Evolutionary conservation across 1,284 basidiomycete genomes (phyloP), one percentile per base, ranked within the genome.

Genomic region (Coriolopsis trogii): DNA sequence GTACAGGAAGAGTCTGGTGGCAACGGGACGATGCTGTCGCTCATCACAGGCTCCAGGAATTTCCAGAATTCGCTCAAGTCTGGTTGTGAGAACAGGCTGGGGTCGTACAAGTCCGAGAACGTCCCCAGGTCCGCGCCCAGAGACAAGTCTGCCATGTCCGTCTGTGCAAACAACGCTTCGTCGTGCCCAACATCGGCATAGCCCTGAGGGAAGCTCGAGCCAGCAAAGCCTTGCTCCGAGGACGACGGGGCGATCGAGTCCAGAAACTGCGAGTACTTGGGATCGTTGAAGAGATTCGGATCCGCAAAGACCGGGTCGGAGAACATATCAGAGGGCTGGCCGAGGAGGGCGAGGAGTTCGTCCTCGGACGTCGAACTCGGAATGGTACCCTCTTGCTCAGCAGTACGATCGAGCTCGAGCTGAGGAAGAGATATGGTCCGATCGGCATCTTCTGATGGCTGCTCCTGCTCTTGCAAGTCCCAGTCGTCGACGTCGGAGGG

Each of bases 401-500:
- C n/a, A 15, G 40, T 21, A 3, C 29, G 37, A 18, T 46, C 20
- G 39, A 55, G 16, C 39, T 58, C 53, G 33, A 59, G 53, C 38
- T 53, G 51, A 7, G 44, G 41, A 13, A 59, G 45, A 16, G 45
- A 55, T 15, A 59, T 48, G 13, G 57, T 55, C 16, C 50, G 40
- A 26, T 55, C 49, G 12, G 47, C 46, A n/a, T 56, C 55, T 20
- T 41, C 28, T 20, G 31, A 8, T 4, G 31, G 13, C 15, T 7
- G 34, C n/a, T 51, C 54, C 36, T 31, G 46, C 15, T 49, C 53
- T 7, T 56, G 46, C 15, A 40, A 45, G 20, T 56, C 52, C 41
- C 52, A 51, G 37, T 62, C 58, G 28, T 56, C 55, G n/a, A 50
- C 52, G 29, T 63, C 63, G 12, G 55, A 59, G 0, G 80, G 74